Evolutionary conservation across 2,329 filamentous ascomycete species (phyloP), one percentile per base, ranked within the genome.

Genomic region (Myriosclerotinia duriaeana): DNA sequence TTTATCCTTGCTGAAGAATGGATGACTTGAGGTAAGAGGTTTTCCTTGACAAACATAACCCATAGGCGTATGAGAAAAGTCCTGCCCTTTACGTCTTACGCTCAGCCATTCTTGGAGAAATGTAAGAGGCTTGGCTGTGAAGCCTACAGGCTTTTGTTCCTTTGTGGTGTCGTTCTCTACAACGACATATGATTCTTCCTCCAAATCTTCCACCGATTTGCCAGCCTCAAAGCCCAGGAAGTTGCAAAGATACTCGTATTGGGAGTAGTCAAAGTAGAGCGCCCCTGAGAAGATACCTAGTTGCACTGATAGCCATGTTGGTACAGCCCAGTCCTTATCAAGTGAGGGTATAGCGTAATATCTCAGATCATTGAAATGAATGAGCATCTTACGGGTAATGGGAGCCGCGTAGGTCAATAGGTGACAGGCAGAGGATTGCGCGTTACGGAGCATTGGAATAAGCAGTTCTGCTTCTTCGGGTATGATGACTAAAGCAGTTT

Each of bases 381-480:
- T n/a, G 20, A 84, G 73, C 87, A 90, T 90, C 1, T 79, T 78
- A 40, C 81, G 80, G 0, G 87, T 88, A 0, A 87, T 80, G 0
- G 88, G 85, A 0, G 87, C 82, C 0, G 87, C 80, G 67, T 90
- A 90, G 0, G 80, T 76, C 0, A 89, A 71, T 0, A 90, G 77
- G 65, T 84, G 79, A 0, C 80, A 79, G 0, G 20, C 3, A 2
- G 72, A 44, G 0, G 44, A 48, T 5, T 46, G 26, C 0, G 52
- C 15, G 0, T 53, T 22, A 8, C 75, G 75, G 50, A 88, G 69
- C 0, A 79, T 68, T 0, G 80, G 79, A 3, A 90, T 79, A 0
- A 89, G 69, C 0, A 72, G 55, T 65, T 90, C 85, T 0, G 82
- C 86, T 73, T 91, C 88, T 69, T 90, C 87, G 0, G 87, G 84